Evolutionary conservation across 345 rosid genomes (phyloP), one percentile per base, ranked within the genome.

Genomic region (Rhizophora mangle): DNA sequence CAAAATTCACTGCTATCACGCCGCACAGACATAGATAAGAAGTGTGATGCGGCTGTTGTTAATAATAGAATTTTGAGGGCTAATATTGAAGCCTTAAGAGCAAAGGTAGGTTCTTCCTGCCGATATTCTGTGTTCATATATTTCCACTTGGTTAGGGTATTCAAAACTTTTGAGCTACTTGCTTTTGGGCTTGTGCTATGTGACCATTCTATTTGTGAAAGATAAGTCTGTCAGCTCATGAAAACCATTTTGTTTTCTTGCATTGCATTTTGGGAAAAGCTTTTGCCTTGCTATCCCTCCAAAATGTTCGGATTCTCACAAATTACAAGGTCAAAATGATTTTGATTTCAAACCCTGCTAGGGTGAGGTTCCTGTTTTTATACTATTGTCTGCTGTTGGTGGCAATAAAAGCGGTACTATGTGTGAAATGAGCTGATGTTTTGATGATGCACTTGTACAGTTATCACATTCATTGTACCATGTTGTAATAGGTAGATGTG

Each of bases 31-130:
- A 57, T 88, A 82, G 90, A 89, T 77, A 88, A 89, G 29, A 87
- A 92, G 77, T 86, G 82, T 43, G 98, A 90, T 69, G 89, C 79
- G 32, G 89, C 98, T 74, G 81, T 92, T 46, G 88, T 90, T 81
- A 89, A 88, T 65, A 85, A 96, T 55, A 89, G 98, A 84, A 89
- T 96, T 79, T 82, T 92, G 82, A 96, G 86, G 81, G 99, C 98
- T 70, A 92, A 92, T 70, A 92, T 96, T 47, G 99, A 96, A 83
- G 88, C 98, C 6, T 66, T 92, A 70, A 83, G 98, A 81, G 86
- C 97, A 61, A 92, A 92, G 91, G 99, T 89, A 75, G 58, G 71
- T 63, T 47, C 15, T 34, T 58, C 6, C 34, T 26, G 20, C 26
- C 26, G 11, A 24, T n/a, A 18, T 47, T 21, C 18, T 43, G 30